Evolutionary conservation across 1,284 basidiomycete species (phyloP).

Genomic region (Naganishia liquefaciens): DNA sequence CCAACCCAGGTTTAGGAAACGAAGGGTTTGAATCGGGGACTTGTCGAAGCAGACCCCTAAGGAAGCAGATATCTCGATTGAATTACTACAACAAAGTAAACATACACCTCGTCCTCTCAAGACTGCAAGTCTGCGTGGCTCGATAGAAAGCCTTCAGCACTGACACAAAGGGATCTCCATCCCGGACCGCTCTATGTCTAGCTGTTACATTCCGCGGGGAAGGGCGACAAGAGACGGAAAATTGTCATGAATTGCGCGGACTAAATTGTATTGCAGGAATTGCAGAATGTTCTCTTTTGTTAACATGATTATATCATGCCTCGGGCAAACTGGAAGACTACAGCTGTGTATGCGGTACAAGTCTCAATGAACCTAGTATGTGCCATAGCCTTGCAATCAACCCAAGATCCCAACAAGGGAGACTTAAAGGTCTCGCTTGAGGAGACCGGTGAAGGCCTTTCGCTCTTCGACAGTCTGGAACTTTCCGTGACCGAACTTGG

Average conservation of each 20-base stretch:
- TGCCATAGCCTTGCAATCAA: conserved; percentile 18
- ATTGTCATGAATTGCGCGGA: no score
- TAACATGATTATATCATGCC: conserved; percentile 29
- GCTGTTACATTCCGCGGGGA: no score
- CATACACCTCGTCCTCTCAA: no score
- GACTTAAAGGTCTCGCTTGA: conserved; percentile 53
- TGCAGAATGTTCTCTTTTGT: conserved; percentile 13
- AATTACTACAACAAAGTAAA: neutral
- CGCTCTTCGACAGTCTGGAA: conserved; percentile 96
- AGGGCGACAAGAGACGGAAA: neutral
- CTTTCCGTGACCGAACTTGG: conserved; percentile 63
- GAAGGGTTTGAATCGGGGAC: no score
- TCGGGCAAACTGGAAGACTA: conserved; percentile 17
- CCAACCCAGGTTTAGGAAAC: no score
- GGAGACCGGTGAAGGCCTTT: conserved; percentile 81
- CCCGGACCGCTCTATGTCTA: no score
- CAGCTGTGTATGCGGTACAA: conserved; percentile 21
- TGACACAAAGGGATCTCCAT: no score
- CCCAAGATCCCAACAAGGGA: conserved; percentile 28
- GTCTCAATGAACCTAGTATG: conserved; percentile 26
- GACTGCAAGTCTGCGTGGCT: neutral
- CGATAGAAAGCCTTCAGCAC: no score
- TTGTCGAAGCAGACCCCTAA: no score
- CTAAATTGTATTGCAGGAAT: neutral
- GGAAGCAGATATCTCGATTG: no score